Evolutionary conservation across 257 asterid species (phyloP).

Genomic region (Ajuga chamaepitys): DNA sequence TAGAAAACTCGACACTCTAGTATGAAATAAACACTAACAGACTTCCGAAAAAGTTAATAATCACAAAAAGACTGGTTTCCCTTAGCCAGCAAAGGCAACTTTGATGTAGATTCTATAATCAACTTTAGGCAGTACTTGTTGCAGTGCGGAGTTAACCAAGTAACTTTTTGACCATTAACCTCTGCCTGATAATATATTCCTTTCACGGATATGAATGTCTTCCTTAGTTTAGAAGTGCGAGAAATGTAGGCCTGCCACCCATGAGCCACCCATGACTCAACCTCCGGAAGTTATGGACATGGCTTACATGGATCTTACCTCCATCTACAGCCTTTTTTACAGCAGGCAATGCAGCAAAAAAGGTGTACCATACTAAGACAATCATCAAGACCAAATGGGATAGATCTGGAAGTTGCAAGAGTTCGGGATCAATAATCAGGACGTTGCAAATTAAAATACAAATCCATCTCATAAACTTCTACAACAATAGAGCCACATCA

Average conservation of each 20-base stretch:
- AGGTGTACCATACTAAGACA: slow-evolving; percentile 95
- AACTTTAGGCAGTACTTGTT: slow-evolving; percentile 93
- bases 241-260: slow-evolving; percentile 97
- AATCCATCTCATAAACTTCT: too few relatives aligned
- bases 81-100: too few relatives aligned
- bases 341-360: slow-evolving; percentile 97
- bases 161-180: slow-evolving; percentile 83
- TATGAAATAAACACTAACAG: too few relatives aligned
- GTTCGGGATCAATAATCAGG: too few relatives aligned
- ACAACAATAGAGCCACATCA: too few relatives aligned
- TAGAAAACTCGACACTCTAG: too few relatives aligned
- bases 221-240: slow-evolving; percentile 84
- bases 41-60: too few relatives aligned
- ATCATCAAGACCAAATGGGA: slow-evolving; percentile 96
- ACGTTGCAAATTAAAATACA: too few relatives aligned
- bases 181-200: slow-evolving; percentile 99
- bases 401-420: too few relatives aligned
- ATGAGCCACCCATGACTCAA: slow-evolving; percentile 72
- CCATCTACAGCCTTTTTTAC: slow-evolving; percentile 68
- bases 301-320: slow-evolving; percentile 70
- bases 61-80: too few relatives aligned
- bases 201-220: slow-evolving; percentile 89
- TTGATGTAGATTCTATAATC: slow-evolving; percentile 77
- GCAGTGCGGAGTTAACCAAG: slow-evolving; percentile 99
- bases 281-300: slow-evolving; percentile 92